Evolutionary conservation across 2,329 filamentous ascomycete genomes (phyloP).

Genomic region (Penicillium griseofulvum): DNA sequence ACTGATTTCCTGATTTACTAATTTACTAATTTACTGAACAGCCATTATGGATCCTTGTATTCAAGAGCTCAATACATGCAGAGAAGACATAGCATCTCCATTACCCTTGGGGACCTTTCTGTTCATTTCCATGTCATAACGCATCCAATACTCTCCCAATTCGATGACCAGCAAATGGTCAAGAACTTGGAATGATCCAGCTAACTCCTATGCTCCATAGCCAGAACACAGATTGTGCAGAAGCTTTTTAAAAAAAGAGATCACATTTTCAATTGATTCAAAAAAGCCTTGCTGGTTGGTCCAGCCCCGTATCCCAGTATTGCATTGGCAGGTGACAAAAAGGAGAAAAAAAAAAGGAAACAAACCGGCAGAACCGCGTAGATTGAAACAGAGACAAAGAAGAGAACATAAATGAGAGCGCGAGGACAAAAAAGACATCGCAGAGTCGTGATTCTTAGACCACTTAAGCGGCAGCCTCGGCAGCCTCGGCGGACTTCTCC

Average conservation of each 20-base stretch:
- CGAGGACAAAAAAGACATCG: conserved; percentile 5
- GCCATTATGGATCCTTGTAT: not conserved
- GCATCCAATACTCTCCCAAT: not conserved
- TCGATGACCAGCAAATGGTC: no score
- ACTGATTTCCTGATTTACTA: not conserved
- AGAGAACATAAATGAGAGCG: conserved; percentile 17
- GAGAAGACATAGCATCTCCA: not conserved
- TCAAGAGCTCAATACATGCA: not conserved
- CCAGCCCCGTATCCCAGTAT: conserved; percentile 12
- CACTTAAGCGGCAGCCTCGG: conserved; percentile 27
- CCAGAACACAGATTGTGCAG: not conserved
- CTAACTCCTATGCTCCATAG: not conserved
- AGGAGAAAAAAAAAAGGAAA: conserved; percentile 6
- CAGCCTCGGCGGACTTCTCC: conserved; percentile 25
- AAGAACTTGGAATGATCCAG: not conserved
- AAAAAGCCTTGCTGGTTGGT: conserved; percentile 10
- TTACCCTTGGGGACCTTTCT: not conserved
- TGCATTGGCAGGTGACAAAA: conserved; percentile 11
- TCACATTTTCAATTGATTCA: conserved; percentile 16
- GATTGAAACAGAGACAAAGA: conserved; percentile 12
- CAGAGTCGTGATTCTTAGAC: conserved; percentile 7
- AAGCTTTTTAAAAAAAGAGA: not conserved
- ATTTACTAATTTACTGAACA: not conserved
- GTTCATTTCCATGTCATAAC: not conserved
- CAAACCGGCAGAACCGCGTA: conserved; percentile 5